Evolutionary conservation across 257 asterid genomes (phyloP).

Genomic region (Fraxinus quadrangulata): DNA sequence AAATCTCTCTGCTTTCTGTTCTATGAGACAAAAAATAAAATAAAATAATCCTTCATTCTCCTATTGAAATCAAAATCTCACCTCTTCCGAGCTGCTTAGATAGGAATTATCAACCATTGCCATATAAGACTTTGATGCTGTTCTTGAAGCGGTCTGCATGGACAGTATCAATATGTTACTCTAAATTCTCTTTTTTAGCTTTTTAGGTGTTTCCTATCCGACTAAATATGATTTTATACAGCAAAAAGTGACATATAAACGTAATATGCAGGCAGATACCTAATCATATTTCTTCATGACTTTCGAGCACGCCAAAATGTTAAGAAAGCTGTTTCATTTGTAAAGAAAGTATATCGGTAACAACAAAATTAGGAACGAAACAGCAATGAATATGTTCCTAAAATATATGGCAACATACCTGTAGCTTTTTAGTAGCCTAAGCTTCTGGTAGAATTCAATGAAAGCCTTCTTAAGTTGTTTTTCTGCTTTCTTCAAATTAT

Average conservation of each 20-base stretch:
- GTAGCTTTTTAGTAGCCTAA: slow-evolving; percentile 52
- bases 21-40: not conserved
- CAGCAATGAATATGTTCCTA: not conserved
- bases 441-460: slow-evolving; percentile 48
- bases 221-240: not conserved
- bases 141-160: slow-evolving; percentile 49
- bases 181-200: not conserved
- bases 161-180: not conserved
- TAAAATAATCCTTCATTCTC: not conserved
- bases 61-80: slow-evolving; percentile 15
- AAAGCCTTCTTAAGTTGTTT: slow-evolving; percentile 48
- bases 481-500: slow-evolving; percentile 49
- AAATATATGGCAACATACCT: slow-evolving; percentile 22
- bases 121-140: slow-evolving; percentile 50
- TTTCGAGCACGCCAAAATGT: slow-evolving; percentile 51
- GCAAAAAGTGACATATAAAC: not conserved
- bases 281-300: slow-evolving; percentile 68
- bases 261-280: slow-evolving; percentile 30
- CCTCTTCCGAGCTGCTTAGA: slow-evolving; percentile 64
- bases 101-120: slow-evolving; percentile 53
- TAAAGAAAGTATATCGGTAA: not conserved
- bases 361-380: not conserved
- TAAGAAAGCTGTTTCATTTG: slow-evolving; percentile 48
- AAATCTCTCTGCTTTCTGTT: not conserved
- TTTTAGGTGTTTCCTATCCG: not conserved